Base-by-base conservation (phyloP, 306 rosid genomes). In the Purshia tridentata region DNA sequence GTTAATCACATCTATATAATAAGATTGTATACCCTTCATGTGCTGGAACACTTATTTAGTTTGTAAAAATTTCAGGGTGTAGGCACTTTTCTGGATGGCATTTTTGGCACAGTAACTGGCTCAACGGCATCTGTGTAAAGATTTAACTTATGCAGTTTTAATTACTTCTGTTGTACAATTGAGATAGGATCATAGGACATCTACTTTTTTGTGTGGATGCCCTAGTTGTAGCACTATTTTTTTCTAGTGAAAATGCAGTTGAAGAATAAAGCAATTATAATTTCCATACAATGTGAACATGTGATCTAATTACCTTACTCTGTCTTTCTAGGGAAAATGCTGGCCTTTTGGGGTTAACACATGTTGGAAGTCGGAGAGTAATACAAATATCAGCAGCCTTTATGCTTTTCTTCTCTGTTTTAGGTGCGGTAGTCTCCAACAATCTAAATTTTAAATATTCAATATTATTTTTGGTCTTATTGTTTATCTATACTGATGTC, bases 341-440 rank as follows among this genome's bases (percentile, higher is more conserved):
- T 72, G 98, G 98, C 72, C 92, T 94, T 35, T 76, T 89, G 82
- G 98, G 96, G 58, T 81, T 94, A 76, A 94, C 98, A 11, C 77
- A 82, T n/a, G 75, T 89, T 73, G 94, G 97, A 80, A 94, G 98
- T 29, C 85, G 98, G 53, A 83, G 84, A 80, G 97, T 90, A 73
- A 7, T 89, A 75, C 92, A 91, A 82, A 82, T 91, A 63, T 56
- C 97, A 45, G 96, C 97, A 0, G 91, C 41, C 23, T 94, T 94
- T 77, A 94, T 94, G 98, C 6, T 94, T 50, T 88, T 89, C 90
- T 94, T 94, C 88, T 81, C 98, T 47, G 67, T 91, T 65, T 85
- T 93, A 73, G 98, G 98, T 91, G 42, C 49, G 67, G 13, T 46
- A 67, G 54, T 48, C 6, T 64, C 46, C 51, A 53, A 51, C 52